A percentile compares a stretch with the other conserved stretches of the same genome.
Conservation (phyloP, 2,329 filamentous ascomycete genomes). For the Pezicula neosporulosa region DNA sequence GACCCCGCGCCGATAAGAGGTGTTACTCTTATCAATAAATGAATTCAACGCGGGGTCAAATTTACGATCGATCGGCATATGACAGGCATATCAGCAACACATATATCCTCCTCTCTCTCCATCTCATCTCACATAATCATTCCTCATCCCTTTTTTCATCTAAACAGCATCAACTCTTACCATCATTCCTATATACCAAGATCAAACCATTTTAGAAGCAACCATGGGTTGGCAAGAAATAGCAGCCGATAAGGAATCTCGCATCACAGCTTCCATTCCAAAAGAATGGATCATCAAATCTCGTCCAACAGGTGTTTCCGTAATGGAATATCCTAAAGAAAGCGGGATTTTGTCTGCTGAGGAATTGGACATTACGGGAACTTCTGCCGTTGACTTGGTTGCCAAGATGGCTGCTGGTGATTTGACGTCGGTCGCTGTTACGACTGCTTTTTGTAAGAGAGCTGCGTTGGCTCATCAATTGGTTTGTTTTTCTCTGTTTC, state of each 20-base stretch:
- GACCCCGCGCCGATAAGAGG: too few relatives aligned
- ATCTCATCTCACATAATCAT: too few relatives aligned
- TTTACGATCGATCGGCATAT: too few relatives aligned
- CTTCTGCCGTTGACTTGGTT: conserved; percentile 23
- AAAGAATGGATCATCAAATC: conserved; percentile 19
- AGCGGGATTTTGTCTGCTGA: conserved; percentile 10
- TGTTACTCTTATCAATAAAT: too few relatives aligned
- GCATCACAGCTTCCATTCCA: conserved; percentile 17
- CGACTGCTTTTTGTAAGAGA: conserved; percentile 45
- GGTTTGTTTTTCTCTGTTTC: conserved; percentile 3
- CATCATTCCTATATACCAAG: not conserved
- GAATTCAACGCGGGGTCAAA: too few relatives aligned
- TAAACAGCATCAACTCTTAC: too few relatives aligned
- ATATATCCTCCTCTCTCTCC: too few relatives aligned
- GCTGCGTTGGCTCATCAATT: conserved; percentile 49
- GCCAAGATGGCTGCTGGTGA: conserved; percentile 23
- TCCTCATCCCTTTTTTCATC: too few relatives aligned
- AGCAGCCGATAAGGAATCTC: conserved; percentile 16
- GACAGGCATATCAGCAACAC: too few relatives aligned
- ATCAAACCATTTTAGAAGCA: not conserved
- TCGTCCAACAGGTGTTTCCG: conserved; percentile 10
- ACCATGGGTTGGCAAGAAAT: conserved; percentile 18
- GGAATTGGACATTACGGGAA: conserved; percentile 44
- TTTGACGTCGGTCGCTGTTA: conserved; percentile 46
- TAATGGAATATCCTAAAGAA: conserved; percentile 18